These are phyloP conservation scores for Cymbopogon flexuosus DNA, from an alignment of 202 grass and related monocot species.

Conservation along the genomic window DNA sequence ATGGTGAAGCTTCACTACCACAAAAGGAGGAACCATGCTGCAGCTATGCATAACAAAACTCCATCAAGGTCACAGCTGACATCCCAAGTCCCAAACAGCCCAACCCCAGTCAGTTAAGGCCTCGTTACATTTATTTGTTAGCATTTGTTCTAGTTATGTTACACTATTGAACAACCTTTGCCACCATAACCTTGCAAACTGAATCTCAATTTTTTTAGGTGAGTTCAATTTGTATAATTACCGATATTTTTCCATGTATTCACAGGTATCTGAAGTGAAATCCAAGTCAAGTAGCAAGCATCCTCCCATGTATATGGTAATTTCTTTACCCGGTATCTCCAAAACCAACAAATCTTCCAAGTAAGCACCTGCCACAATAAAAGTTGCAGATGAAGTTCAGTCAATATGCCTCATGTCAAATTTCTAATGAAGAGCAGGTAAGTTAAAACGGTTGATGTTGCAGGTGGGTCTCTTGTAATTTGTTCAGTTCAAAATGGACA, in stretches of 20 bases:
- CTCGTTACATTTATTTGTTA: background rate
- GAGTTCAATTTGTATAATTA: constrained; percentile 33
- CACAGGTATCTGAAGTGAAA: constrained; percentile 54
- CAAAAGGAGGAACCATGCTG: background rate
- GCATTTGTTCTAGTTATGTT: background rate
- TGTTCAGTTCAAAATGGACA: constrained; percentile 26
- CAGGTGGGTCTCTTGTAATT: background rate
- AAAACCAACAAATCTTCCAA: constrained; percentile 78
- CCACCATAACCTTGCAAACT: background rate
- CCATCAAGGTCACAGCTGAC: background rate
- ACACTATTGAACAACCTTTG: background rate
- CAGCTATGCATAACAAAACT: background rate
- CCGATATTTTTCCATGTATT: constrained; percentile 75
- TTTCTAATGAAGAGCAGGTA: background rate
- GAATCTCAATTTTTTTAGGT: background rate
- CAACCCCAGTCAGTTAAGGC: background rate
- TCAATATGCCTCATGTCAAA: constrained; percentile 9
- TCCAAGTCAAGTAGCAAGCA: constrained; percentile 83
- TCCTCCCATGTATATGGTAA: constrained; percentile 80
- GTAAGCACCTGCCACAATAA: constrained; percentile 42
- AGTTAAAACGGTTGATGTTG: background rate
- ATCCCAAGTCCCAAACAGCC: background rate
- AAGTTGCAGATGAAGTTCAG: constrained; percentile 18
- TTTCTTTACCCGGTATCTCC: constrained; percentile 89
- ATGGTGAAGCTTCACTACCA: background rate